Evolutionary conservation across 2,329 filamentous ascomycete species (phyloP).

Genomic region (Daldinia sp.): DNA sequence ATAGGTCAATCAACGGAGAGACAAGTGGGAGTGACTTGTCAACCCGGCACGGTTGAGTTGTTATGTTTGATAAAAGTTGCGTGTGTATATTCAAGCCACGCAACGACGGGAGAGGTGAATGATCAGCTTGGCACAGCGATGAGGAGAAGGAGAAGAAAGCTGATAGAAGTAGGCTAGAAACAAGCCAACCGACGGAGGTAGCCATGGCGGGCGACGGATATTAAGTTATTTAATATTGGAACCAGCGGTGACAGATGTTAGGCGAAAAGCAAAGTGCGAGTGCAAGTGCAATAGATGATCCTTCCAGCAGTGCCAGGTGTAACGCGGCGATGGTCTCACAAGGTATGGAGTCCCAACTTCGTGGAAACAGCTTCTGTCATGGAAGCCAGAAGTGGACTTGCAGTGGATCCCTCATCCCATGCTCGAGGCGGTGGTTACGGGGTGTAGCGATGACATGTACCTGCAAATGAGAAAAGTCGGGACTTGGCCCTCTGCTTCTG

Average conservation of each 20-base stretch:
- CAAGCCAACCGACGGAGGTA: slow-evolving; percentile 37
- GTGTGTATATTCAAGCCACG: slow-evolving; percentile 44
- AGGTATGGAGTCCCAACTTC: slow-evolving; percentile 51
- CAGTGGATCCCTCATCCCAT: slow-evolving; percentile 45
- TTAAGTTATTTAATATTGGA: slow-evolving; percentile 53
- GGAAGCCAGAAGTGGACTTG: slow-evolving; percentile 47
- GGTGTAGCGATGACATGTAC: slow-evolving; percentile 47
- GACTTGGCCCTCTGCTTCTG: slow-evolving; percentile 32
- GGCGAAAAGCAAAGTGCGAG: slow-evolving; percentile 49
- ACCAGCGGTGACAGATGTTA: slow-evolving; percentile 52
- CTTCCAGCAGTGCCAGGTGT: slow-evolving; percentile 50
- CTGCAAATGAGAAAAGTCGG: slow-evolving; percentile 46
- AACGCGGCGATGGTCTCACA: slow-evolving; percentile 51
- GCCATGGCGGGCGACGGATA: slow-evolving; percentile 51
- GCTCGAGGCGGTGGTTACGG: slow-evolving; percentile 39
- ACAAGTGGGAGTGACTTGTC: slow-evolving; percentile 33
- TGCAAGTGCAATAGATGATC: slow-evolving; percentile 50
- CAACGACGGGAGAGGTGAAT: slow-evolving; percentile 41
- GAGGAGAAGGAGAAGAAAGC: slow-evolving; percentile 32
- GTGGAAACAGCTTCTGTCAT: slow-evolving; percentile 48
- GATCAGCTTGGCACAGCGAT: slow-evolving; percentile 44
- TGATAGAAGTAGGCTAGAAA: slow-evolving; percentile 43
- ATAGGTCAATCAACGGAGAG: slow-evolving; percentile 27
- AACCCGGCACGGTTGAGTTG: slow-evolving; percentile 32
- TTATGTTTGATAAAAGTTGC: slow-evolving; percentile 35